Evolutionary conservation across 2,329 filamentous ascomycete genomes (phyloP), one percentile per base, ranked within the genome.

Genomic region (Calonectria crousiana): DNA sequence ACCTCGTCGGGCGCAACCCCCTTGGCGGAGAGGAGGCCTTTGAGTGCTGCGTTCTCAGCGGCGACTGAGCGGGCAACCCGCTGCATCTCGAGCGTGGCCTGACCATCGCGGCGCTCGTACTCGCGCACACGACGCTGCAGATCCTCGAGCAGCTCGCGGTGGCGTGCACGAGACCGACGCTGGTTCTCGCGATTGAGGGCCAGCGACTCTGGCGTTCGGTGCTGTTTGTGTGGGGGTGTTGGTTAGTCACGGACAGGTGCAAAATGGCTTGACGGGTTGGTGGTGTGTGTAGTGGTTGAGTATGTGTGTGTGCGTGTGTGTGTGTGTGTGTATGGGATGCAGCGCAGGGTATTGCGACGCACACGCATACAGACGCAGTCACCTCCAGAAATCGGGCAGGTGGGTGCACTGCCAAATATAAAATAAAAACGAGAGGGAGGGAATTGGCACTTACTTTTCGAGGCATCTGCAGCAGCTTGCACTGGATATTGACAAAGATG

Each of bases 81-180:
- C 79, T 90, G 88, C 84, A 90, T 87, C 74, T 87, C 87, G 2
- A 86, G 77, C 5, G 86, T 86, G 6, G 88, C 88, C 72, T 85
- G 82, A 1, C 85, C 83, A 32, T 86, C 88, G 3, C 80, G 82
- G 10, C 78, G 78, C 79, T 89, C 86, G 75, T 86, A 86, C 34
- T 85, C 85, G n/a, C 80, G 82, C 11, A 89, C 71, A 8, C 84
- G 83, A 13, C 73, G 78, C 76, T 88, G 87, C 26, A 90, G 81
- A 6, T 84, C 82, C 11, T 84, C 83, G n/a, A 89, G 76, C 36
- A 86, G 84, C 71, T 88, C 86, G 51, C 84, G 85, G 14, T 84
- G 85, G 26, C 88, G 85, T 16, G 85, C 86, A 30, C 88, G 85
- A 16, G 84, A 87, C 6, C 85, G 86, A 44, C 87, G 85, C 79